Evolutionary conservation across 176 grass and related monocot species (phyloP), one percentile per base, ranked within the genome.

Genomic region (Pharus latifolius): DNA sequence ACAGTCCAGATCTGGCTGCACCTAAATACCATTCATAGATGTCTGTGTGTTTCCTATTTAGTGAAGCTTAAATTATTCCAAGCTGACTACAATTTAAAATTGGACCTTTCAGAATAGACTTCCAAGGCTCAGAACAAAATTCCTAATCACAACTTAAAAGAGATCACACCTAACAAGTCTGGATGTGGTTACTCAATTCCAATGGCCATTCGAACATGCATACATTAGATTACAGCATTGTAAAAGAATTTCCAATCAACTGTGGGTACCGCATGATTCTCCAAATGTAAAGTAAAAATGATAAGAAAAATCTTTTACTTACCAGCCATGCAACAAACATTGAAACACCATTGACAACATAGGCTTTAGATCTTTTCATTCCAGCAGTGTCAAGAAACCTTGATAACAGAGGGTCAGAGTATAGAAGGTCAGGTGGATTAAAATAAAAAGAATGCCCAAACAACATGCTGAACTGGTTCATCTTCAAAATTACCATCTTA

Each of bases 371-470:
- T 69, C 74, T 99, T 91, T 99, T 99, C 84, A 94, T 50, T 73
- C 95, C 95, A 80, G 84, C 72, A 40, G 82, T 94, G 49, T 99
- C 95, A 80, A 99, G 95, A 88, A 88, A 99, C 95, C 95, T 99
- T 81, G 27, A 75, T 78, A 54, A 73, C 40, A 83, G 7, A 83
- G 49, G 54, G 42, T 14, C 75, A 73, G 9, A 62, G 55, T 53
- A 60, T 49, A 65, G 53, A 40, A 43, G 5, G 43, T 60, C 30
- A 75, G 70, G 78, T 49, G 64, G 29, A 68, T 74, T 27, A 49
- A 52, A 61, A 47, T 51, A 70, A 54, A 3, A 3, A 37, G 8
- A 56, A 51, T 63, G 49, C 26, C 24, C n/a, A 23, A 53, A 38
- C 46, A n/a, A 70, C 58, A 34, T 20, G 37, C 2, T 35, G 34